Base-by-base conservation (phyloP, 495 filamentous ascomycete species). In the Pseudevernia furfuracea region DNA sequence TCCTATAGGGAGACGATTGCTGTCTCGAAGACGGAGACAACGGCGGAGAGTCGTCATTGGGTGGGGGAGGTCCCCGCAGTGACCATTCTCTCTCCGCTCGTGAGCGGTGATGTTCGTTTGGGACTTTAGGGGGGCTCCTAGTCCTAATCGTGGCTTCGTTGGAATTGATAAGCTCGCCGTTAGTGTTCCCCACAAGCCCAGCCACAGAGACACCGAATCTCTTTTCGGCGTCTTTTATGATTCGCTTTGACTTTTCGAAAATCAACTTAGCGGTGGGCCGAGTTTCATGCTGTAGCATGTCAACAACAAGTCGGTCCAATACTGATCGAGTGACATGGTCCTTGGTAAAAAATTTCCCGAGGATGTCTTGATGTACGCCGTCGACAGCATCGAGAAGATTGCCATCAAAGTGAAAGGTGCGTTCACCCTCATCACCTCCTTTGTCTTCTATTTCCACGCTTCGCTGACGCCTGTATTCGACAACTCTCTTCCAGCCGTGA, bases 381-480 rank as follows among this genome's bases (percentile, higher is more conserved):
- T 67, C 36, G 43, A 78, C 72, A 8, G 70, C 49, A 10, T 71
- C 55, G 9, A 80, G 67, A 3, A 73, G 71, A 3, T 68, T 55
- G 23, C 71, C 67, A 39, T 74, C 74, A 62, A 79, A 65, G 62
- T 82, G 79, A 63, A 82, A 82, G 61, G 71, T 75, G 34, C 74
- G 74, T 23, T 72, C 70, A 37, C 73, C 67, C 37, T 67, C 66
- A 44, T 72, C 69, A 12, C 58, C 64, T 6, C 41, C 39, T 34
- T 70, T 60, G 28, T 41, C 55, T 12, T 66, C 52, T 4, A 72
- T 74, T 58, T 74, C 74, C 1, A 21, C 48, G 48, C 21, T 59
- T 1, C 80, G 77, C 11, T 61, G 60, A 9, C 67, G 46, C 9
- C 68, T 70, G 65, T 81, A 82, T 11, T 74, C 66, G 2, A 34